phyloP scores from a whole-genome alignment of 2,329 filamentous ascomycete species.

The Pseudocercospora pini-densiflorae region DNA sequence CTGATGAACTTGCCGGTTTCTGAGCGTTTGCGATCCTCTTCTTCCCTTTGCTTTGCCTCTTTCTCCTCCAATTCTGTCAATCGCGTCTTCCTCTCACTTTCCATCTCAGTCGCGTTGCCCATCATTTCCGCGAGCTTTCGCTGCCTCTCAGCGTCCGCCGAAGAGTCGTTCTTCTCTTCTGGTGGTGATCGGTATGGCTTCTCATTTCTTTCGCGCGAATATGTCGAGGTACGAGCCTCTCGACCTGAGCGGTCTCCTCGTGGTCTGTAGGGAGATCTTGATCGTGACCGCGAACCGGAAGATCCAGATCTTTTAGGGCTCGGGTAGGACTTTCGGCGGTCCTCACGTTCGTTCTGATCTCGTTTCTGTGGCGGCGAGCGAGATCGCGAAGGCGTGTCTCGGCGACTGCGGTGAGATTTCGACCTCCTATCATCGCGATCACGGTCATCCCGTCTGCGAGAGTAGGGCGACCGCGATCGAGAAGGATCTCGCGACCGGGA shows the following conservation, averaged over 20 bases:
- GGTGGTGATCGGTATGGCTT: slow-evolving; percentile 36
- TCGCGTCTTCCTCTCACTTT: slow-evolving; percentile 70
- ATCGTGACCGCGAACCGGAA: slow-evolving; percentile 41
- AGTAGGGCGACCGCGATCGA: slow-evolving; percentile 31
- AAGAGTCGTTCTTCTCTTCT: slow-evolving; percentile 28
- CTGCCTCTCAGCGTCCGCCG: slow-evolving; percentile 42
- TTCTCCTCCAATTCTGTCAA: slow-evolving; percentile 68
- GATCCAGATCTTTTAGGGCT: slow-evolving; percentile 42
- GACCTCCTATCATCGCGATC: slow-evolving; percentile 29
- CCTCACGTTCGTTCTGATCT: slow-evolving; percentile 38
- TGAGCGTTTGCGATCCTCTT: slow-evolving; percentile 61
- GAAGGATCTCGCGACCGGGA: slow-evolving; percentile 26
- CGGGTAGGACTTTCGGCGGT: slow-evolving; percentile 40
- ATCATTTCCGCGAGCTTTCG: slow-evolving; percentile 48
- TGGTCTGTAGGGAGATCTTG: slow-evolving; percentile 38
- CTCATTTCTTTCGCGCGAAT: slow-evolving; percentile 24
- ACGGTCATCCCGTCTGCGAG: slow-evolving; percentile 27
- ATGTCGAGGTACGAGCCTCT: slow-evolving; percentile 27
- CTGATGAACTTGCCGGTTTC: slow-evolving; percentile 44
- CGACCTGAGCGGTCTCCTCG: slow-evolving; percentile 22
- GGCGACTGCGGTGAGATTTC: slow-evolving; percentile 33
- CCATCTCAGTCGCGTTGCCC: slow-evolving; percentile 61
- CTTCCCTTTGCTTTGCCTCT: slow-evolving; percentile 67
- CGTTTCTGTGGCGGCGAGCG: slow-evolving; percentile 46
- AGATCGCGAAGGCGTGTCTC: slow-evolving; percentile 38